phyloP scores from a whole-genome alignment of 495 filamentous ascomycete genomes.

The Haplographium delicatum region DNA sequence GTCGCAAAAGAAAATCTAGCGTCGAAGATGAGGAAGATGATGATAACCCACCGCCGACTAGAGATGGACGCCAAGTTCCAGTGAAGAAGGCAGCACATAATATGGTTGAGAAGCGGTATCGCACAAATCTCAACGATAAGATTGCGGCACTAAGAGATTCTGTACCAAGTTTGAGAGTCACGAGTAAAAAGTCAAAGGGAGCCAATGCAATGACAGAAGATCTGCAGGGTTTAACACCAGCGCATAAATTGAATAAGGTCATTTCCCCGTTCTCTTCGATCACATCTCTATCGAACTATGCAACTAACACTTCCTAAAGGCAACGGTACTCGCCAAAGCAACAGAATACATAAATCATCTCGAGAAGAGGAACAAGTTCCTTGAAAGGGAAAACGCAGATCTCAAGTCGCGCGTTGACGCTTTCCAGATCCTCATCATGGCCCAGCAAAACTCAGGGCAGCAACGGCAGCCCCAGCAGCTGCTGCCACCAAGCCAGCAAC shows the following conservation, averaged over 20 bases:
- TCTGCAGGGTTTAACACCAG: constrained; percentile 67
- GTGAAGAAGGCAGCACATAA: constrained; percentile 97
- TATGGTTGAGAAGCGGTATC: constrained; percentile 95
- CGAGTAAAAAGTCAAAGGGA: constrained; percentile 44
- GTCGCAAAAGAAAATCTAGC: constrained; percentile 17
- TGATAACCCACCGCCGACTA: neutral
- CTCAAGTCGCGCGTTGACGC: constrained; percentile 64
- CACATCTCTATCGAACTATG: neutral
- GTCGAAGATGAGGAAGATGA: constrained; percentile 19
- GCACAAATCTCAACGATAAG: constrained; percentile 94
- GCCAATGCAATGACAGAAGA: constrained; percentile 69
- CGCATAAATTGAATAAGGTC: constrained; percentile 93
- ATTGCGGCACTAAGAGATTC: constrained; percentile 85
- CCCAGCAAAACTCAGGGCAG: constrained; percentile 3
- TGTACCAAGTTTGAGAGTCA: constrained; percentile 77
- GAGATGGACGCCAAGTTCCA: constrained; percentile 46
- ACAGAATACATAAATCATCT: constrained; percentile 94
- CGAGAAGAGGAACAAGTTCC: constrained; percentile 79
- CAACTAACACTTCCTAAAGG: constrained; percentile 10
- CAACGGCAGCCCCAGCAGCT: neutral
- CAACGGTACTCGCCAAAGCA: constrained; percentile 72
- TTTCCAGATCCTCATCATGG: constrained; percentile 62
- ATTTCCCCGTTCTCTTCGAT: constrained; percentile 27
- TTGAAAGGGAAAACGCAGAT: constrained; percentile 71
- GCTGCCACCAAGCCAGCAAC: neutral